Evolutionary conservation across 805 yeast species (phyloP).

Genomic region (Spathaspora passalidarum): DNA sequence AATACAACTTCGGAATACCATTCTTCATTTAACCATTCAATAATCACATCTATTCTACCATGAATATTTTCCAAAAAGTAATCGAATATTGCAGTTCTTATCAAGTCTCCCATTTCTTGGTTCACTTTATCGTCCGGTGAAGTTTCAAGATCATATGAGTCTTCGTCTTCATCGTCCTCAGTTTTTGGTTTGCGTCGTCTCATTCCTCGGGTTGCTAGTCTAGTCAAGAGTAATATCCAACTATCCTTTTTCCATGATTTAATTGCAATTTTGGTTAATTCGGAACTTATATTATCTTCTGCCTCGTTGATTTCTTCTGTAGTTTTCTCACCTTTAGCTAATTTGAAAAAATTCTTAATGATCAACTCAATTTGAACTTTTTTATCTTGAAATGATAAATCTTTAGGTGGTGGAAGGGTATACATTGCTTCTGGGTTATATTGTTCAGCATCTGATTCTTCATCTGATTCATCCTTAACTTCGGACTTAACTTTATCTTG

Average conservation of each 20-base stretch:
- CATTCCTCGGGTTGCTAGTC: constrained; percentile 83
- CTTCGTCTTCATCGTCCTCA: constrained; percentile 8
- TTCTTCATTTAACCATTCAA: constrained; percentile 95
- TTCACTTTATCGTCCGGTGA: constrained; percentile 24
- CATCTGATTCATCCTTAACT: constrained; percentile 19
- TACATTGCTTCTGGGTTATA: constrained; percentile 42
- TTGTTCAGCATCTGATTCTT: constrained; percentile 30
- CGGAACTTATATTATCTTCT: constrained; percentile 26
- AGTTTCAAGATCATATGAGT: constrained; percentile 11
- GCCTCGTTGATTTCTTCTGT: constrained; percentile 3
- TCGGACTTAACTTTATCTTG: not conserved
- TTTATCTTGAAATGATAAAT: constrained; percentile 51
- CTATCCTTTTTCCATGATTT: constrained; percentile 57
- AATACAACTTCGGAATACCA: constrained; percentile 66
- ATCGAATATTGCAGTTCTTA: constrained; percentile 68
- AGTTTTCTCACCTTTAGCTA: constrained; percentile 32
- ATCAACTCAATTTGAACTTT: constrained; percentile 55
- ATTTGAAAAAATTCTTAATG: constrained; percentile 54
- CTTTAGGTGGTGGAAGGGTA: constrained; percentile 56
- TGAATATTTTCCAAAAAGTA: constrained; percentile 74
- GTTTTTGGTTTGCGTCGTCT: constrained; percentile 15
- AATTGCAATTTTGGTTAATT: constrained; percentile 58
- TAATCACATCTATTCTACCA: constrained; percentile 65
- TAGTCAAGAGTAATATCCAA: constrained; percentile 71
- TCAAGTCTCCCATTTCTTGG: constrained; percentile 51